A percentile compares a stretch with the other conserved stretches of the same genome.
phyloP scores from a whole-genome alignment of 2,329 filamentous ascomycete genomes.

The Paraconiothyrium sp. region DNA sequence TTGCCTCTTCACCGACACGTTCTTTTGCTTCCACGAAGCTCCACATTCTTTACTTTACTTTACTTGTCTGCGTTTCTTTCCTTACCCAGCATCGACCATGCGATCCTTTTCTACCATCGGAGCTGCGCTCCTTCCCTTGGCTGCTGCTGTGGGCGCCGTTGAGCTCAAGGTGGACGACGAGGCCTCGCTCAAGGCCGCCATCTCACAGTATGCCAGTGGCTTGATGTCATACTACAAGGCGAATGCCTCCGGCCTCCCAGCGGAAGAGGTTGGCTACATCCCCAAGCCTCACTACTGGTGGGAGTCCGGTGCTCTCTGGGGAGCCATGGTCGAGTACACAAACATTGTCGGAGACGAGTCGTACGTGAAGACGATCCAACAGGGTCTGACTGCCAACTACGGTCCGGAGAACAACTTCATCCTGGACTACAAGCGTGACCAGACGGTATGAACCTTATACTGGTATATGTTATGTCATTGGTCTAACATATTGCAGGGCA shows the following conservation, averaged over 20 bases:
- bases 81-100: constrained; percentile 37
- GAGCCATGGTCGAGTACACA: constrained; percentile 55
- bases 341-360: constrained; percentile 57
- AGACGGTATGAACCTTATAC: constrained; percentile 32
- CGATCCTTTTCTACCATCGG: constrained; percentile 41
- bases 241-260: constrained; percentile 33
- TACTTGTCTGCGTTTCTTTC: constrained; percentile 27
- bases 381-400: constrained; percentile 55
- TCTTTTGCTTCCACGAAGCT: constrained; percentile 33
- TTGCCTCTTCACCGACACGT: constrained; percentile 25
- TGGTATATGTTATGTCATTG: neutral
- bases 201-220: constrained; percentile 42
- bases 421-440: constrained; percentile 51
- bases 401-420: constrained; percentile 56
- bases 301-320: constrained; percentile 54
- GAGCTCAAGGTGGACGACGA: constrained; percentile 46
- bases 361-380: constrained; percentile 54
- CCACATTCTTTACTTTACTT: constrained; percentile 35
- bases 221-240: constrained; percentile 49
- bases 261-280: constrained; percentile 51
- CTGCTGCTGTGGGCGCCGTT: constrained; percentile 38
- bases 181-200: constrained; percentile 42
- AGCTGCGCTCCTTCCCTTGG: constrained; percentile 49
- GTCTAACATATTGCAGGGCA: constrained; percentile 60
- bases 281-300: constrained; percentile 59